Evolutionary conservation across 192 early-diverging fungal genomes (phyloP), one percentile per base, ranked within the genome.

Genomic region (Entophlyctis helioformis): DNA sequence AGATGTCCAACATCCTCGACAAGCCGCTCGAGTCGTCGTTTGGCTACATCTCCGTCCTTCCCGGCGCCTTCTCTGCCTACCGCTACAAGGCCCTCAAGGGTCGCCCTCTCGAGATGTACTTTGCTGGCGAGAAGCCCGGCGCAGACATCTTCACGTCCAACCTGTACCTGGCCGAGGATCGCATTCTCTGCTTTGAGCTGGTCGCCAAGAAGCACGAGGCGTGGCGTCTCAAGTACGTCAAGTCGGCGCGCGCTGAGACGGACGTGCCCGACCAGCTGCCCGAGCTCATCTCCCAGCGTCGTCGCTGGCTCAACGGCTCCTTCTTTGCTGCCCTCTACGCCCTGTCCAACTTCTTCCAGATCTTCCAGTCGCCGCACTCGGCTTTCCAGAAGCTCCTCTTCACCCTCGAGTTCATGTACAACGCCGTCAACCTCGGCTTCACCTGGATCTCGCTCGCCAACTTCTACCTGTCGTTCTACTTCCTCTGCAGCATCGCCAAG

Each of bases 171-270:
- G 85, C 85, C 15, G 85, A 87, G 62, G 85, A 87, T 55, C 78
- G 85, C 46, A 87, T 87, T 40, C 63, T 87, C 16, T 87, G 85
- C 56, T 87, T 85, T 62, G 85, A 87, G 65, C 61, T 87, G 36
- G 78, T 87, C 0, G 71, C 84, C 40, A 87, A 83, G 44, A 46
- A 43, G 11, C 51, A 63, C 24, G 62, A 64, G 29, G 52, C 58
- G 5, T 83, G 81, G 74, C 42, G 84, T 1, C 62, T 87, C 11
- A 72, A 74, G 42, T 87, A 85, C 55, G 74, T 71, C 35, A 76
- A 75, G 53, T 41, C 56, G 2, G 78, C 82, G 0, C 60, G 60
- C 43, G 85, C 77, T 22, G 78, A 79, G 37, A 87, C 85, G 4
- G 85, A 87, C 51, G 85, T 85, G 0, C 85, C 85, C 1, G 73